A percentile compares a stretch with the other conserved stretches of the same genome.
Conservation (phyloP, 768 basidiomycete species). For the Holtermanniella nyarrowii region DNA sequence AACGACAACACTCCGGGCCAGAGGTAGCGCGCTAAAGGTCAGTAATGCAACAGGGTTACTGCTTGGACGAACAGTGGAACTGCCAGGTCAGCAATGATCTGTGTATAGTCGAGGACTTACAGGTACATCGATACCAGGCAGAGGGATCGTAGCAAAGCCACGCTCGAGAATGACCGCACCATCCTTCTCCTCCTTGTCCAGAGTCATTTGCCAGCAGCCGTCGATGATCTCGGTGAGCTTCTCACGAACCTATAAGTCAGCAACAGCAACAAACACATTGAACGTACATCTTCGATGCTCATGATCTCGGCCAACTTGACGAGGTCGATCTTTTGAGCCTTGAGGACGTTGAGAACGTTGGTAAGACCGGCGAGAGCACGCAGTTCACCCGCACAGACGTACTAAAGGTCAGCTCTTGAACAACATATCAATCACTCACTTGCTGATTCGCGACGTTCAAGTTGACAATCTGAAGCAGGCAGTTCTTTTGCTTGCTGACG, state of each 20-base stretch:
- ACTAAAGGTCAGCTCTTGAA: constrained; percentile 99
- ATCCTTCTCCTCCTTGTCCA: constrained; percentile 65
- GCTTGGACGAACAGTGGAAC: too few relatives aligned
- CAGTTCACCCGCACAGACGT: constrained; percentile 95
- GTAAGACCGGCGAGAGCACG: constrained; percentile 86
- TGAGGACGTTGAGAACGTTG: constrained; percentile 91
- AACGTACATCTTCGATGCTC: constrained; percentile 80
- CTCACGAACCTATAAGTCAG: too few relatives aligned
- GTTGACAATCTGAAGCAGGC: constrained; percentile 95
- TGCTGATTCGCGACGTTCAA: too few relatives aligned
- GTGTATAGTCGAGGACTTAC: too few relatives aligned
- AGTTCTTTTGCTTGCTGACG: constrained; percentile 63
- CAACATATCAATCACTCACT: too few relatives aligned
- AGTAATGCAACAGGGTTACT: too few relatives aligned
- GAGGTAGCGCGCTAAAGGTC: constrained; percentile 90
- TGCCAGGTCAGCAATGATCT: too few relatives aligned
- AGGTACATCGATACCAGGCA: constrained; percentile 97
- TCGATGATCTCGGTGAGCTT: constrained; percentile 88
- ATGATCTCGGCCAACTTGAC: constrained; percentile 75
- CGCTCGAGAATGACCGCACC: constrained; percentile 91
- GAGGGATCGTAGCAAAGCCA: constrained; percentile 88
- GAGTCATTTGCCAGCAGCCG: constrained; percentile 62
- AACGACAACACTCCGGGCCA: constrained; percentile 98
- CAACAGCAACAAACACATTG: too few relatives aligned
- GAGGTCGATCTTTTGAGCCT: constrained; percentile 86